These are phyloP conservation scores for Inga laurina DNA, from an alignment of 306 rosid species.

Conservation along the genomic window DNA sequence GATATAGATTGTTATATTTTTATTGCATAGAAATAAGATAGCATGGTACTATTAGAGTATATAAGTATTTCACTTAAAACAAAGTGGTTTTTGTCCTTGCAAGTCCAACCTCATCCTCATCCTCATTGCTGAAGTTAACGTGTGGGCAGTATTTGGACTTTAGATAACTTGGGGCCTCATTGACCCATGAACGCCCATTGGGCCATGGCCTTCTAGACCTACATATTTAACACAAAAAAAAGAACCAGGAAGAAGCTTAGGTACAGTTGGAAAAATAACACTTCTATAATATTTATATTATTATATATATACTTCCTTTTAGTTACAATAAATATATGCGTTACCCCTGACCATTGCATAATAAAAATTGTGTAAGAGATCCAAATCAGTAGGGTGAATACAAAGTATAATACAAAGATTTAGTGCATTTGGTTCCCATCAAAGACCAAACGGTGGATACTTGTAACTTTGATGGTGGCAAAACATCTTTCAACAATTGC, in stretches of 20 bases:
- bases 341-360: background rate
- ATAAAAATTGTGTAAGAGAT: background rate
- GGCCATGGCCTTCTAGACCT: background rate
- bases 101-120: background rate
- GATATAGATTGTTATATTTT: too few species aligned
- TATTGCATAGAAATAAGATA: rapidly evolving
- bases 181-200: background rate
- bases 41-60: too few species aligned
- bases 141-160: background rate
- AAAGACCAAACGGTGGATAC: background rate
- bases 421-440: background rate
- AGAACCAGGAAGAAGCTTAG: background rate
- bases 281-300: too few species aligned
- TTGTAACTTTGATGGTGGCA: background rate
- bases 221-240: too few species aligned
- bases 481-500: background rate
- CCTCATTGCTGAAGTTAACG: background rate
- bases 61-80: too few species aligned
- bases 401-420: background rate
- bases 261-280: background rate
- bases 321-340: background rate
- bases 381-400: background rate
- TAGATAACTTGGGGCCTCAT: background rate
- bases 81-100: too few species aligned
- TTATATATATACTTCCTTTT: too few species aligned